A percentile compares a stretch with the other conserved stretches of the same genome.
phyloP scores from a whole-genome alignment of 2,329 filamentous ascomycete species.

The Rhinocladiella mackenziei region DNA sequence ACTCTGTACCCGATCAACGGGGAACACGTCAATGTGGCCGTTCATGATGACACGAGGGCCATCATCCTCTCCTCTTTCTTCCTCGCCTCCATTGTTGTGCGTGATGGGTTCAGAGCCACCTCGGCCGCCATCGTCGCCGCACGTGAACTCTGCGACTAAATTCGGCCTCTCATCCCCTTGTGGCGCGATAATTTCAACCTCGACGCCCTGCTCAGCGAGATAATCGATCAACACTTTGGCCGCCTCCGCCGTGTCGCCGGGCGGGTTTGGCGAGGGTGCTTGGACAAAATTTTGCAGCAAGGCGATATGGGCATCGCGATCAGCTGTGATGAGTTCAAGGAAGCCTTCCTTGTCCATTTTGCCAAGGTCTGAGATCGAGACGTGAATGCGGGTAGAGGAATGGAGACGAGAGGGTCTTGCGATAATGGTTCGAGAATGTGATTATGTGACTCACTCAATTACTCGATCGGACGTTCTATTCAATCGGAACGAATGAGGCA shows the following conservation, averaged over 20 bases:
- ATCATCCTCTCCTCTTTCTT: not conserved
- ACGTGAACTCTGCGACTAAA: constrained; percentile 34
- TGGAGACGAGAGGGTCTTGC: too few relatives aligned
- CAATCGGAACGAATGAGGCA: too few relatives aligned
- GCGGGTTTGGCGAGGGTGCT: constrained; percentile 39
- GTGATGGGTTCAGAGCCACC: too few relatives aligned
- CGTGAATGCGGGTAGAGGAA: not conserved
- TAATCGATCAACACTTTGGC: constrained; percentile 34
- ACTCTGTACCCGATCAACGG: constrained; percentile 34
- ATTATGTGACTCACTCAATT: too few relatives aligned
- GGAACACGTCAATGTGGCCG: constrained; percentile 44
- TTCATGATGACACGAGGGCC: constrained; percentile 39
- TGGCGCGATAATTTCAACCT: constrained; percentile 32
- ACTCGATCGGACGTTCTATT: too few relatives aligned
- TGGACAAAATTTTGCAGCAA: constrained; percentile 37
- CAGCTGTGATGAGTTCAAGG: constrained; percentile 6
- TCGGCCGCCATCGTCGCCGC: too few relatives aligned
- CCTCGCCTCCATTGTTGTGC: not conserved
- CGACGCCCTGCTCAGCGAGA: constrained; percentile 30
- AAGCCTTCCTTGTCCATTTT: not conserved
- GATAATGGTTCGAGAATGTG: too few relatives aligned
- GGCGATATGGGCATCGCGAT: constrained; percentile 30
- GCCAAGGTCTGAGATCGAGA: not conserved
- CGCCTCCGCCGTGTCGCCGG: constrained; percentile 38
- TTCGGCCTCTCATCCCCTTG: constrained; percentile 33